phyloP scores from a whole-genome alignment of 805 yeast species.

The Zygosaccharomyces siamensis region DNA sequence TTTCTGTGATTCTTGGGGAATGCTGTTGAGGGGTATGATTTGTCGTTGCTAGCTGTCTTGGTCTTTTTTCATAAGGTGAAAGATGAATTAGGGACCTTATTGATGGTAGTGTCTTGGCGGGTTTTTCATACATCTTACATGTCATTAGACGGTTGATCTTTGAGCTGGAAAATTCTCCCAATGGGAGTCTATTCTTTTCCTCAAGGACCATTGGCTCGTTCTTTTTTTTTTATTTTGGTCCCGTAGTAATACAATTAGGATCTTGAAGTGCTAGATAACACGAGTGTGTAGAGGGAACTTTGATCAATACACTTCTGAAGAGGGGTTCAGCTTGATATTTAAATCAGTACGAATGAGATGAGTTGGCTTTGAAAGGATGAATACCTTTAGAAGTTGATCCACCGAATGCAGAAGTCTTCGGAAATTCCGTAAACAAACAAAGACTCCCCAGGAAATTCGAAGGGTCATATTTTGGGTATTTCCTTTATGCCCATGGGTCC shows the following conservation, averaged over 20 bases:
- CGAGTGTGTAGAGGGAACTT: not conserved
- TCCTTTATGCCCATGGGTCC: not conserved
- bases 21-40: not conserved
- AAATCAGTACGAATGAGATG: not conserved
- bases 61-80: constrained; percentile 6
- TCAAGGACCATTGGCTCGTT: constrained; percentile 15
- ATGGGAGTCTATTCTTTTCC: constrained; percentile 23
- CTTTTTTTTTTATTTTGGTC: not conserved
- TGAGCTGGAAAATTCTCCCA: constrained; percentile 27
- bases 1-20: constrained; percentile 2
- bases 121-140: not conserved
- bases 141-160: constrained; percentile 20
- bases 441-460: not conserved
- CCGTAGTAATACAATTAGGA: not conserved
- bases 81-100: constrained; percentile 19
- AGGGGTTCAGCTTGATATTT: not conserved
- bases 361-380: not conserved
- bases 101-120: constrained; percentile 18
- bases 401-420: constrained; percentile 7
- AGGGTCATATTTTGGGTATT: not conserved
- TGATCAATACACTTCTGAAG: not conserved
- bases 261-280: not conserved
- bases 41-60: not conserved
- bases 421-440: constrained; percentile 5
- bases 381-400: not conserved